Evolutionary conservation across 345 rosid genomes (phyloP).

Genomic region (Pelargonium nanum): DNA sequence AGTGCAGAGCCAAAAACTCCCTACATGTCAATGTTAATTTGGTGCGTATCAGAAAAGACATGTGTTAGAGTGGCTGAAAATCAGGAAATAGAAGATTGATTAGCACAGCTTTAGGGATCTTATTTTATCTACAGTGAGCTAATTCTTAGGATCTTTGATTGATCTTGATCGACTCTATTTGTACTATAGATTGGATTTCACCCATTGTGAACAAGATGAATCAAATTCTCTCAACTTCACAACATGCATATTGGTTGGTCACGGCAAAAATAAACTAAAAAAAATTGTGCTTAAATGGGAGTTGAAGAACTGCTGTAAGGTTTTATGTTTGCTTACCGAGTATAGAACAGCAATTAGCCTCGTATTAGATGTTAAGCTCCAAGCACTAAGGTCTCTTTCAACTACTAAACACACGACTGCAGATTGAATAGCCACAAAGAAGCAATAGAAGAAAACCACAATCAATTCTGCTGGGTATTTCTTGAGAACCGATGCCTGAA

Average conservation of each 20-base stretch:
- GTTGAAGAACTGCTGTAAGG: background rate
- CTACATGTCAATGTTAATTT: conserved; percentile 9
- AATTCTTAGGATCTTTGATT: too few species aligned
- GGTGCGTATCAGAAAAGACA: too few species aligned
- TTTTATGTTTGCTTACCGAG: conserved; percentile 23
- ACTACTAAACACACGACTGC: conserved; percentile 24
- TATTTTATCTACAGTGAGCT: too few species aligned
- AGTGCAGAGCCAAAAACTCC: conserved; percentile 47
- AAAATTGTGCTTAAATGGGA: background rate
- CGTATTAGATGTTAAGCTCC: conserved; percentile 30
- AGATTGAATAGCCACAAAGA: conserved; percentile 44
- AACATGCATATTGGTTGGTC: too few species aligned
- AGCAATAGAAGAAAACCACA: conserved; percentile 33
- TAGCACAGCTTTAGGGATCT: too few species aligned
- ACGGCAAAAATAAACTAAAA: too few species aligned
- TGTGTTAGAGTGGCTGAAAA: too few species aligned
- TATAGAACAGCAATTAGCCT: conserved; percentile 28
- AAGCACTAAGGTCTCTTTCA: conserved; percentile 26
- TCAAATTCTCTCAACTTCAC: too few species aligned
- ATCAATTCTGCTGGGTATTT: conserved; percentile 33
- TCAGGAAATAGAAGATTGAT: too few species aligned
- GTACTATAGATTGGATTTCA: too few species aligned
- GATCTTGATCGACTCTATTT: too few species aligned
- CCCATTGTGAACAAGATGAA: too few species aligned
- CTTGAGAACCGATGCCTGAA: conserved; percentile 24